Evolutionary conservation across 768 basidiomycete genomes (phyloP).

Genomic region (Dentipellis fragilis): DNA sequence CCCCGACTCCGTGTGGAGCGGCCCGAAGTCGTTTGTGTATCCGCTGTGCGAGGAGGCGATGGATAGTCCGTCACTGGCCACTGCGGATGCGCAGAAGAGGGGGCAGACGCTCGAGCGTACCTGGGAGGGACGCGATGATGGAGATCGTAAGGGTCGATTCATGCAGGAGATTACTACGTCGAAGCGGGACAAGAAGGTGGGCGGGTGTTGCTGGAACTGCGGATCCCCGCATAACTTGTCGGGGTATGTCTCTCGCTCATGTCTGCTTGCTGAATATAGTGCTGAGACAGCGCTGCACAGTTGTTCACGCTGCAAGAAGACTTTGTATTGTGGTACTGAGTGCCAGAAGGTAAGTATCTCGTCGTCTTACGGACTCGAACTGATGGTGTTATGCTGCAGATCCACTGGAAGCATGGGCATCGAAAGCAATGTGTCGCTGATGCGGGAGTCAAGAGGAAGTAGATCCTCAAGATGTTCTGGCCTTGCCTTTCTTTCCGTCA

Average conservation of each 20-base stretch:
- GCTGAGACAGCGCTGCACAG: not conserved
- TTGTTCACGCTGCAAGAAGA: not conserved
- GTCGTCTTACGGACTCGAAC: not conserved
- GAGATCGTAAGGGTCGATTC: not conserved
- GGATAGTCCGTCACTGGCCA: not conserved
- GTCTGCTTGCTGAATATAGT: not conserved
- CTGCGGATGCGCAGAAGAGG: not conserved
- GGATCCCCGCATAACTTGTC: constrained; percentile 1
- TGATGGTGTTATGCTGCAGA: not conserved
- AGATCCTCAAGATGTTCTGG: too few relatives aligned
- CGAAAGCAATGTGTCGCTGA: not conserved
- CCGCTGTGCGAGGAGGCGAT: not conserved
- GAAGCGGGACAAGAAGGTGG: not conserved
- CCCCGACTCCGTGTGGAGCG: constrained; percentile 2
- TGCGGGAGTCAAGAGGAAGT: not conserved
- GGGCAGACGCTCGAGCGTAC: constrained; percentile 1
- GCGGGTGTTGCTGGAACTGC: constrained; percentile 3
- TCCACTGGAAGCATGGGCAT: constrained; percentile 1
- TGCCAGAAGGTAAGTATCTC: not conserved
- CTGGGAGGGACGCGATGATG: not conserved
- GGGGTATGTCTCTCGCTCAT: not conserved
- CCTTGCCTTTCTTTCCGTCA: too few relatives aligned
- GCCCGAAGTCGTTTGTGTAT: constrained; percentile 1
- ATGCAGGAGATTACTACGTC: constrained; percentile 3
- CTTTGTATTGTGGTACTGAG: constrained; percentile 2